phyloP scores from a whole-genome alignment of 768 basidiomycete species.

The Lactifluus echinatus region DNA sequence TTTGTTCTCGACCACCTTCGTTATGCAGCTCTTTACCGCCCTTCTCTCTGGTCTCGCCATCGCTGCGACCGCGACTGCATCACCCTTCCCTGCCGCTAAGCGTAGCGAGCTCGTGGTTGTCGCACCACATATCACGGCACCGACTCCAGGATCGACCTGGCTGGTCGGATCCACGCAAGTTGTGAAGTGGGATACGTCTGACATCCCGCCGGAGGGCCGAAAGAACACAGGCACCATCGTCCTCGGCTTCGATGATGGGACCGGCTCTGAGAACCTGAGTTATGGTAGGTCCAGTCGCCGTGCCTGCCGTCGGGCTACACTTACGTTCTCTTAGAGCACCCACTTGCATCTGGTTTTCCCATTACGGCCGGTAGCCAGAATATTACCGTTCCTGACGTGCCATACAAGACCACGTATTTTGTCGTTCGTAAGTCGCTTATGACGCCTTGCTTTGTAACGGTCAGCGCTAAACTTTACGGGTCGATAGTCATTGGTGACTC shows the following conservation, averaged over 20 bases:
- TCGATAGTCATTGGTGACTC: constrained; percentile 40
- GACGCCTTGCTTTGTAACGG: neutral
- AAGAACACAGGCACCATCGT: neutral
- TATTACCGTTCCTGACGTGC: neutral
- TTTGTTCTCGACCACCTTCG: neutral
- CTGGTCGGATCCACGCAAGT: neutral
- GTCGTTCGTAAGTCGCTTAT: constrained; percentile 7
- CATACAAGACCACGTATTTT: neutral
- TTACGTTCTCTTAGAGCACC: neutral
- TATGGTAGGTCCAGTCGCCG: neutral
- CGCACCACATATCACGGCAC: neutral
- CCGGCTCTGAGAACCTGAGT: constrained; percentile 2
- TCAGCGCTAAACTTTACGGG: neutral
- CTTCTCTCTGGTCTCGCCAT: constrained; percentile 5
- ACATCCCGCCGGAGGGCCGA: neutral
- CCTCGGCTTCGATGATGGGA: neutral
- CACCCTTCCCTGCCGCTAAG: neutral
- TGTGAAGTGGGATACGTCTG: constrained; percentile 5
- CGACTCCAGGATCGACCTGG: neutral
- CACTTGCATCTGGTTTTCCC: neutral
- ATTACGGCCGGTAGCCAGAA: neutral
- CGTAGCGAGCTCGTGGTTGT: constrained; percentile 2
- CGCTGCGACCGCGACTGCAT: constrained; percentile 3
- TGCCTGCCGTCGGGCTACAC: neutral
- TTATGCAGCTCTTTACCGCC: constrained; percentile 12